Evolutionary conservation across 2,329 filamentous ascomycete species (phyloP).

Genomic region (Volutella citrinella): DNA sequence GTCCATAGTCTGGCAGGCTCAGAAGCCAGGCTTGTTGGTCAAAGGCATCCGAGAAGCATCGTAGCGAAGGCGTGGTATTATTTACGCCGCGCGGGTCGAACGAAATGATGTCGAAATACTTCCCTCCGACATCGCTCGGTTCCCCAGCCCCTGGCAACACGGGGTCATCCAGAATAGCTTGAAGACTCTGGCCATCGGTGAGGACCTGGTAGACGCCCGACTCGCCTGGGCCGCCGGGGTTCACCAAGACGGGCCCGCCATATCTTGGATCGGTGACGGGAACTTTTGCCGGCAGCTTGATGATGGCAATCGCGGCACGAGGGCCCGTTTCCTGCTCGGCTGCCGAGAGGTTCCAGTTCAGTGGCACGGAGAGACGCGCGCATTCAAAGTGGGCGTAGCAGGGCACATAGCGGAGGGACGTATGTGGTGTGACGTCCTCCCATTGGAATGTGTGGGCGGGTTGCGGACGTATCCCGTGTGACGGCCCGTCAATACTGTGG

Average conservation of each 20-base stretch:
- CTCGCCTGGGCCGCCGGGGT: slow-evolving; percentile 14
- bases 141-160: not conserved
- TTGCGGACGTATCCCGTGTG: not conserved
- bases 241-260: slow-evolving; percentile 12
- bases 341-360: slow-evolving; percentile 12
- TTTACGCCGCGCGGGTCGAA: slow-evolving; percentile 41
- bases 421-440: slow-evolving; percentile 4
- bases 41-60: slow-evolving; percentile 6
- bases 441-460: not conserved
- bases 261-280: slow-evolving; percentile 13
- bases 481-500: not conserved
- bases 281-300: slow-evolving; percentile 13
- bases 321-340: slow-evolving; percentile 2
- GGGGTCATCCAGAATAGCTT: slow-evolving; percentile 6
- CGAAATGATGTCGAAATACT: slow-evolving; percentile 37
- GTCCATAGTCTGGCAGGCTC: slow-evolving; percentile 10
- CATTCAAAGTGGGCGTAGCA: slow-evolving; percentile 11
- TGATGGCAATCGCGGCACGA: slow-evolving; percentile 9
- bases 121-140: not conserved
- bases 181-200: slow-evolving; percentile 8
- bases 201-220: slow-evolving; percentile 12
- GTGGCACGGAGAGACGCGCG: slow-evolving; percentile 11
- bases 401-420: slow-evolving; percentile 2
- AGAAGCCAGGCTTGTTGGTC: slow-evolving; percentile 12
- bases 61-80: slow-evolving; percentile 31